Conservation (phyloP, 2,329 filamentous ascomycete species). For the Metarhizium brunneum region DNA sequence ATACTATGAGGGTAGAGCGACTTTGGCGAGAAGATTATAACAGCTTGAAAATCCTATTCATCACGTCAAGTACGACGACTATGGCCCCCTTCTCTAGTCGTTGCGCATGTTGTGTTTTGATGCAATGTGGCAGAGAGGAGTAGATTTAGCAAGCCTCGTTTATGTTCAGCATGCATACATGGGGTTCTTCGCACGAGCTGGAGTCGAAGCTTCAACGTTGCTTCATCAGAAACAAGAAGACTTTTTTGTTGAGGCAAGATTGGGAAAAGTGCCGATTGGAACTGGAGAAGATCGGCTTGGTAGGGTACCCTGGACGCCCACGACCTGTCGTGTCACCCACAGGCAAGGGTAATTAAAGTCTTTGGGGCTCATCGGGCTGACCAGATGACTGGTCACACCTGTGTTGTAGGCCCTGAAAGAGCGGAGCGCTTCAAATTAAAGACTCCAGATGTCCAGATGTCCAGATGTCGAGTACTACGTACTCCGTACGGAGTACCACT, state of each 20-base stretch:
- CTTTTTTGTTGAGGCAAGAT: slow-evolving; percentile 5
- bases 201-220: too few relatives aligned
- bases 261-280: slow-evolving; percentile 21
- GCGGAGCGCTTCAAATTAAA: neutral
- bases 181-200: neutral
- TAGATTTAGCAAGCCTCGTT: too few relatives aligned
- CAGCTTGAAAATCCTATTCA: too few relatives aligned
- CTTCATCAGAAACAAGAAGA: too few relatives aligned
- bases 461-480: neutral
- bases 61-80: too few relatives aligned
- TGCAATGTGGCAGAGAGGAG: too few relatives aligned
- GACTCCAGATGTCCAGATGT: too few relatives aligned
- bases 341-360: neutral
- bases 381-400: neutral
- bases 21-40: too few relatives aligned
- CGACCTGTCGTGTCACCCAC: neutral
- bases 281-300: slow-evolving; percentile 22
- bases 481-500: neutral
- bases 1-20: too few relatives aligned
- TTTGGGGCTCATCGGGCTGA: neutral
- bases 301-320: neutral
- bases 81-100: too few relatives aligned
- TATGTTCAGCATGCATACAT: too few relatives aligned
- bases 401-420: neutral
- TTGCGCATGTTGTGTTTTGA: too few relatives aligned